A percentile compares a stretch with the other conserved stretches of the same genome.
Conservation (phyloP, 2,329 filamentous ascomycete species). For the Fusarium temperatum region DNA sequence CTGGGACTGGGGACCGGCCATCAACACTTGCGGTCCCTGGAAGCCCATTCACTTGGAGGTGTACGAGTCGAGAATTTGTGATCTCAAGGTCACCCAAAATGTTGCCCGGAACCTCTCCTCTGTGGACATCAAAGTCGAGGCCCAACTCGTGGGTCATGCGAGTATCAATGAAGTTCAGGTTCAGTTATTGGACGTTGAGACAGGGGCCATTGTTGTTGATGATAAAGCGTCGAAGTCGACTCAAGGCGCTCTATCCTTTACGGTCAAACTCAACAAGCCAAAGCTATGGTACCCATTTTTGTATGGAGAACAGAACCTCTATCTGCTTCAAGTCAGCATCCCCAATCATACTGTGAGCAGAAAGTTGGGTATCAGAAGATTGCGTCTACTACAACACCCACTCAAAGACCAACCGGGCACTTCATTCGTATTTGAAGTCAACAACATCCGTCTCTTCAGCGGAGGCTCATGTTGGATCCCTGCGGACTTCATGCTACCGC, state of each 20-base stretch:
- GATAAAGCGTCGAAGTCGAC: rapidly evolving
- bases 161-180: neutral
- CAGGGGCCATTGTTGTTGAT: rapidly evolving
- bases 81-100: neutral
- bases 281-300: neutral
- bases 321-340: neutral
- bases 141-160: rapidly evolving
- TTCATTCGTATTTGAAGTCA: slow-evolving; percentile 4
- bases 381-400: neutral
- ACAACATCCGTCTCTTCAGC: neutral
- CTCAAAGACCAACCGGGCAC: neutral
- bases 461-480: slow-evolving; percentile 2
- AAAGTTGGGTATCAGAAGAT: neutral
- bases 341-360: neutral
- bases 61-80: neutral
- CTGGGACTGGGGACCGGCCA: slow-evolving; percentile 5
- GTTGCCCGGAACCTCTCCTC: neutral
- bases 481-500: neutral
- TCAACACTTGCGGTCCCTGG: slow-evolving; percentile 6
- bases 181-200: neutral
- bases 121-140: neutral
- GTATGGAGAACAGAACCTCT: neutral
- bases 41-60: neutral
- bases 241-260: rapidly evolving
- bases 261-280: neutral